phyloP scores from a whole-genome alignment of 306 rosid genomes.

The Citrullus mucosospermus region DNA sequence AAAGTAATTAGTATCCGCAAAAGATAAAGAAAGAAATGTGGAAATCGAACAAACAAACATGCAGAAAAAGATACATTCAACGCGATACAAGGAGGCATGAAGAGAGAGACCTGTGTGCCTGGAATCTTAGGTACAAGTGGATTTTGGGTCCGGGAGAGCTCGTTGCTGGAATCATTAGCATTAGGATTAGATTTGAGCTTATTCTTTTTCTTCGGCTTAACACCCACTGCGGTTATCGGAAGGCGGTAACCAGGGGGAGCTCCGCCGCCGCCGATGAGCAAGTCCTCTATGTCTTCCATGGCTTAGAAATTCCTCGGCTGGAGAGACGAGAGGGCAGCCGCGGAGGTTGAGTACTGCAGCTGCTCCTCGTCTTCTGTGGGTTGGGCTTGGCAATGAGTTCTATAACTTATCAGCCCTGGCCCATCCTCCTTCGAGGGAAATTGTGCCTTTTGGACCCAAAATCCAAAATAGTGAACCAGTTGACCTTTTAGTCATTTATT shows the following conservation, averaged over 20 bases:
- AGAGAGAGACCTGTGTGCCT: constrained; percentile 57
- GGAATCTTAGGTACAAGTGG: constrained; percentile 34
- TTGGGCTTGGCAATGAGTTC: not conserved
- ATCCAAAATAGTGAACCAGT: too few relatives aligned
- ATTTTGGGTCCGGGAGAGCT: constrained; percentile 17
- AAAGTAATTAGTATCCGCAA: not conserved
- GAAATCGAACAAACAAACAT: not conserved
- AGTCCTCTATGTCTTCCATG: constrained; percentile 89
- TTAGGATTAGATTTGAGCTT: not conserved
- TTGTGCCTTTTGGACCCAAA: too few relatives aligned
- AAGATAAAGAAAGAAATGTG: not conserved
- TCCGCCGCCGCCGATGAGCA: constrained; percentile 34
- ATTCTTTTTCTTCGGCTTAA: constrained; percentile 35
- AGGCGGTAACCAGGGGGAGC: constrained; percentile 67
- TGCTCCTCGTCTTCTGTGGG: not conserved
- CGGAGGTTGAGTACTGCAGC: not conserved
- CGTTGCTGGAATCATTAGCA: constrained; percentile 3
- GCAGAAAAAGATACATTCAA: not conserved
- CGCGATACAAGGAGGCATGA: not conserved
- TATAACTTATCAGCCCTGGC: not conserved
- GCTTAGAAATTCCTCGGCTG: not conserved
- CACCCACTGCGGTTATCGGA: constrained; percentile 43
- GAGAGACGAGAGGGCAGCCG: not conserved
- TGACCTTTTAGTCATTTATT: too few relatives aligned
- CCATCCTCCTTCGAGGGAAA: not conserved